Conservation (phyloP, 2,329 filamentous ascomycete species). For the Coniella lustricola region DNA sequence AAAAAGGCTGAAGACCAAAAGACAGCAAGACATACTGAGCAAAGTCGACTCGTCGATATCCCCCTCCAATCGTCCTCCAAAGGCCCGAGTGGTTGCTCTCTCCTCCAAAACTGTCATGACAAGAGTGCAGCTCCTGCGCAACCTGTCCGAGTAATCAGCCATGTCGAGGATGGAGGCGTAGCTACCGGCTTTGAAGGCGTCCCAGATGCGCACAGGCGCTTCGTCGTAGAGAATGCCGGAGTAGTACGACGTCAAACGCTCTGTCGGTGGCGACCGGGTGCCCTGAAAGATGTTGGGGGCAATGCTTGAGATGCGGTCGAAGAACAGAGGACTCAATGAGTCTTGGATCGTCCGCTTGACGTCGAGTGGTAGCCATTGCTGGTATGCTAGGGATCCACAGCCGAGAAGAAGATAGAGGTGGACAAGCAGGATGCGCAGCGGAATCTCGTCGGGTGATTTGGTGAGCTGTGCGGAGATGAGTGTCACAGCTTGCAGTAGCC, state of each 20-base stretch:
- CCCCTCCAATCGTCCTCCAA: constrained; percentile 31
- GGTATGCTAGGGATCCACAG: constrained; percentile 37
- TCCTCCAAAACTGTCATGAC: constrained; percentile 47
- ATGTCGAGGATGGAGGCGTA: constrained; percentile 45
- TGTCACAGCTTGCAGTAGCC: constrained; percentile 41
- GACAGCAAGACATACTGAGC: constrained; percentile 41
- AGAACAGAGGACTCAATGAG: constrained; percentile 46
- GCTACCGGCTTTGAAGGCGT: constrained; percentile 43
- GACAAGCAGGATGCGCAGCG: constrained; percentile 42
- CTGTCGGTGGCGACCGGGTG: constrained; percentile 29
- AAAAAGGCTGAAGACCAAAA: too few relatives aligned
- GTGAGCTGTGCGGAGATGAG: constrained; percentile 43
- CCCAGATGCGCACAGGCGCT: constrained; percentile 35
- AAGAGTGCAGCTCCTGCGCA: constrained; percentile 44
- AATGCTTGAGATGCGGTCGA: constrained; percentile 47
- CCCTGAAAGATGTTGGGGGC: constrained; percentile 37
- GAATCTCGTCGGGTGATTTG: constrained; percentile 37
- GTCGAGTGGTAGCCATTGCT: constrained; percentile 43
- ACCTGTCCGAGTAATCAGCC: constrained; percentile 34
- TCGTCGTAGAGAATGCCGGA: constrained; percentile 31
- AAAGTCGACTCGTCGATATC: constrained; percentile 37
- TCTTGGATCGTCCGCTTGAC: constrained; percentile 54
- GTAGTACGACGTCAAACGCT: constrained; percentile 40
- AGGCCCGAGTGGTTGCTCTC: constrained; percentile 36
- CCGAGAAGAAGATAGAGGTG: constrained; percentile 46